Evolutionary conservation across 169 alveolate species (phyloP).

Genomic region (Amoebophrya sp.): DNA sequence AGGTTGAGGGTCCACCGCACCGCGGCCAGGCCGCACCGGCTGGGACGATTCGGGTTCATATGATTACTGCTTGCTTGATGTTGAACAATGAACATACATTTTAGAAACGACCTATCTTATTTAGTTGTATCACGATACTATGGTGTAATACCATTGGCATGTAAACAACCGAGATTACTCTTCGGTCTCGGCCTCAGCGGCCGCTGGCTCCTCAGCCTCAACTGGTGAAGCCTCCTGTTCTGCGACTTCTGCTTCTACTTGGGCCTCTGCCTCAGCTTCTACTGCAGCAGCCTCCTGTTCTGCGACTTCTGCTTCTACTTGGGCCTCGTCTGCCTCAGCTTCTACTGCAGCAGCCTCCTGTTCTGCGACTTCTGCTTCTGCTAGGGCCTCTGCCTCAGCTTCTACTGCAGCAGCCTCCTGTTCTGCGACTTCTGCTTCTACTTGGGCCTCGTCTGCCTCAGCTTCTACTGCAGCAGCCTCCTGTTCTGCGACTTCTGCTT

Average conservation of each 20-base stretch:
- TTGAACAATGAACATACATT: too few relatives aligned
- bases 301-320: background rate
- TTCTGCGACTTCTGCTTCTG: background rate
- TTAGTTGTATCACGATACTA: too few relatives aligned
- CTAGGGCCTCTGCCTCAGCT: background rate
- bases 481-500: background rate
- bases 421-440: background rate
- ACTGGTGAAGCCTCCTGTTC: too few relatives aligned
- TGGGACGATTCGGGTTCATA: too few relatives aligned
- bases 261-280: background rate
- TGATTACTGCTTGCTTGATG: too few relatives aligned
- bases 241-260: background rate
- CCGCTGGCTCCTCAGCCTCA: background rate
- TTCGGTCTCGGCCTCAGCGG: background rate
- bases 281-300: background rate
- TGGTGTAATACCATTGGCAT: too few relatives aligned
- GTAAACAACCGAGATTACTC: too few relatives aligned
- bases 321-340: background rate
- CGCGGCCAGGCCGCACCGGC: too few relatives aligned
- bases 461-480: background rate
- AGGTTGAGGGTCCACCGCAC: too few relatives aligned
- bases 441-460: background rate
- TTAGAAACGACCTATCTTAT: too few relatives aligned
- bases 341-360: background rate
- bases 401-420: too few relatives aligned